Evolutionary conservation across 139 green algal species (phyloP).

Genomic region (Tetraselmis chui): DNA sequence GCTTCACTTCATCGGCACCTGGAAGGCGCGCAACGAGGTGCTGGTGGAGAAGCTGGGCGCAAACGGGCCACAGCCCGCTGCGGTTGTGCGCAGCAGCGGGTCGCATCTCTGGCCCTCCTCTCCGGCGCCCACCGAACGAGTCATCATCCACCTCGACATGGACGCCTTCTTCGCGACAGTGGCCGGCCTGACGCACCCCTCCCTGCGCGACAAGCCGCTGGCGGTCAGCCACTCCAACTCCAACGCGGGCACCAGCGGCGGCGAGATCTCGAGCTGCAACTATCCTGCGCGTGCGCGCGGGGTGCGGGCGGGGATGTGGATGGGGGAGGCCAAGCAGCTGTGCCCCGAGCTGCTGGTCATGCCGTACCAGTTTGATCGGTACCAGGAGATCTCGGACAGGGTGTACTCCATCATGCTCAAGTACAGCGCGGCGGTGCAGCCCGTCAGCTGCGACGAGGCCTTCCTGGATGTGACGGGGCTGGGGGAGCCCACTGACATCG

Average conservation of each 20-base stretch:
- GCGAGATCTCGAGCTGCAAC: conserved; percentile 83
- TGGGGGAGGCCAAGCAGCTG: conserved; percentile 70
- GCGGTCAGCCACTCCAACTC: conserved; percentile 81
- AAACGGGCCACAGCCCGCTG: not conserved
- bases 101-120: not conserved
- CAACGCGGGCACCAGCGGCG: conserved; percentile 45
- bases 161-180: conserved; percentile 96
- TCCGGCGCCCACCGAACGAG: conserved; percentile 1
- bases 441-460: conserved; percentile 90
- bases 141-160: conserved; percentile 93
- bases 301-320: conserved; percentile 77
- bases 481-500: conserved; percentile 49
- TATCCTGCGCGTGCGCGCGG: conserved; percentile 78
- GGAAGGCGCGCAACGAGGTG: conserved; percentile 67
- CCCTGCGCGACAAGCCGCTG: conserved; percentile 32
- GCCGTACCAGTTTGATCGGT: conserved; percentile 92
- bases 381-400: conserved; percentile 70
- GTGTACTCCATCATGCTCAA: conserved; percentile 79
- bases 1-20: conserved; percentile 81
- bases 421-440: conserved; percentile 62
- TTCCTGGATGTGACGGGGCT: conserved; percentile 85
- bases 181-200: conserved; percentile 27
- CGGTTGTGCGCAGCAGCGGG: conserved; percentile 10
- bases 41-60: conserved; percentile 38
- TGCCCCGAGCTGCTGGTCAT: conserved; percentile 87